Percentiles rank a stretch among this genome's conserved stretches.
phyloP scores from a whole-genome alignment of 2,329 filamentous ascomycete species.

The Scortechinia acanthostroma region DNA sequence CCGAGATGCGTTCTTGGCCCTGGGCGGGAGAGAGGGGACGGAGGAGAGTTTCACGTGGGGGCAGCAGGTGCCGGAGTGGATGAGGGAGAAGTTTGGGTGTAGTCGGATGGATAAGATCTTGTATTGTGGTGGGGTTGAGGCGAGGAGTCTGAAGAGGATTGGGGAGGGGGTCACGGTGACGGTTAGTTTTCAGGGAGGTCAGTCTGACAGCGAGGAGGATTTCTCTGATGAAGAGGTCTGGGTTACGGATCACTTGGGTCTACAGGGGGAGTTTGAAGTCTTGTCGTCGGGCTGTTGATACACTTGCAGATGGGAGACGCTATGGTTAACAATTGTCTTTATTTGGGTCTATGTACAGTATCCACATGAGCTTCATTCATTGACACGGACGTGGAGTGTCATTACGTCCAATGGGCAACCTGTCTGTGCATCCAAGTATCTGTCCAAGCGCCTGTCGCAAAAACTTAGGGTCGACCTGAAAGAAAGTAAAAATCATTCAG shows the following conservation, averaged over 20 bases:
- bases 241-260: background rate
- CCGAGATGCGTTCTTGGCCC: background rate
- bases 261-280: background rate
- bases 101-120: constrained; percentile 3
- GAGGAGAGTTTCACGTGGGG: constrained; percentile 3
- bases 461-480: too few species aligned
- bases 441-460: too few species aligned
- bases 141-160: background rate
- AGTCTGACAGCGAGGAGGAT: background rate
- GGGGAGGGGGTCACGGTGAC: background rate
- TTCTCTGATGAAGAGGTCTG: background rate
- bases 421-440: too few species aligned
- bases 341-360: too few species aligned
- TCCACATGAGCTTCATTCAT: too few species aligned
- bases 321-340: too few species aligned
- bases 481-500: too few species aligned
- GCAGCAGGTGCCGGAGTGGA: background rate
- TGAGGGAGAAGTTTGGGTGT: background rate
- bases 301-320: too few species aligned
- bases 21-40: constrained; percentile 1
- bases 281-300: too few species aligned
- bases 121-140: background rate
- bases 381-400: too few species aligned
- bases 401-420: too few species aligned
- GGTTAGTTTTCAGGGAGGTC: background rate